Conservation (phyloP, 75 land plant species). For the Isoetes taiwanensis region DNA sequence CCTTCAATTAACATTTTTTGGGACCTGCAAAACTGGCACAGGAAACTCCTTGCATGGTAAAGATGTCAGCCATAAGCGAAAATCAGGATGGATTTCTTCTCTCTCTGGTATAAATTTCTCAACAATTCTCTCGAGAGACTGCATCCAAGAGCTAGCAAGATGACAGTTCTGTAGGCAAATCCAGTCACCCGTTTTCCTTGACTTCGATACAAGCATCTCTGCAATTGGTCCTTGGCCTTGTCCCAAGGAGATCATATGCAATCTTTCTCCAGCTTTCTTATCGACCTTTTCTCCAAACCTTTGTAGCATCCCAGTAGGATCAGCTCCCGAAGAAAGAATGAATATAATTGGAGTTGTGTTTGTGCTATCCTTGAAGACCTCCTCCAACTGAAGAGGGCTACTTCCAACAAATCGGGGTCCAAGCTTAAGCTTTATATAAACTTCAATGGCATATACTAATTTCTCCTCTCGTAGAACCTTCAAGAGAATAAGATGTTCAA, state of each 20-base stretch:
- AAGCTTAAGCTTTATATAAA: conserved; percentile 11
- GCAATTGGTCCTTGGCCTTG: conserved; percentile 35
- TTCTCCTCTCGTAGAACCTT: conserved; percentile 23
- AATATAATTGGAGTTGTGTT: conserved; percentile 23
- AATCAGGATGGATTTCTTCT: conserved; percentile 21
- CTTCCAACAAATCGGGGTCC: conserved; percentile 20
- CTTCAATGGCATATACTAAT: conserved; percentile 14
- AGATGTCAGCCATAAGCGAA: conserved; percentile 28
- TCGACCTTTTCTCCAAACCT: conserved; percentile 26
- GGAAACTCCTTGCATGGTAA: conserved; percentile 26
- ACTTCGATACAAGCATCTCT: conserved; percentile 23
- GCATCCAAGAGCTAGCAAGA: conserved; percentile 30
- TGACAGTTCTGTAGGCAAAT: conserved; percentile 31
- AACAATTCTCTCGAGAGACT: conserved; percentile 18
- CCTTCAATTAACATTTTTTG: too few relatives aligned
- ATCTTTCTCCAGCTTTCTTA: conserved; percentile 16
- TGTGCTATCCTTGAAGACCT: conserved; percentile 21
- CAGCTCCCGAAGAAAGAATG: conserved; percentile 25
- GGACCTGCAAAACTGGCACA: conserved; percentile 26
- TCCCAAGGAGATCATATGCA: conserved; percentile 27
- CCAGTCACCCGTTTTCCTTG: conserved; percentile 28
- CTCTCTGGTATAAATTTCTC: conserved; percentile 21
- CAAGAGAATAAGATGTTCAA: conserved; percentile 14
- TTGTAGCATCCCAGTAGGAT: conserved; percentile 29
- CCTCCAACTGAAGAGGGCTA: conserved; percentile 18